These are phyloP conservation scores for Ganoderma resinaceum DNA, from an alignment of 1,284 basidiomycete species.

Conservation along the genomic window DNA sequence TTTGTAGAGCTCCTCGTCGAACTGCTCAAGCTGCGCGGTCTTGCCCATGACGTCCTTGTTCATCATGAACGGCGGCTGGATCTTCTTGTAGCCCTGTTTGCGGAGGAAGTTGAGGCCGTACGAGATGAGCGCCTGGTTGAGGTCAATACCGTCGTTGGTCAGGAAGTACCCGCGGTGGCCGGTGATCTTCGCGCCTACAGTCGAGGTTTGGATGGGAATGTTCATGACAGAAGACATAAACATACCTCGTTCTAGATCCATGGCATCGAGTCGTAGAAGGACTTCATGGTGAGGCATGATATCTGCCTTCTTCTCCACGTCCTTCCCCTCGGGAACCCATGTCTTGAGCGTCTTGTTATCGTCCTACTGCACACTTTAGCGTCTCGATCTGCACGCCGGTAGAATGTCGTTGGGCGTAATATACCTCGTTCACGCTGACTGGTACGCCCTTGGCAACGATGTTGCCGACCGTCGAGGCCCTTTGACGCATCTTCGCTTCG, in stretches of 20 bases:
- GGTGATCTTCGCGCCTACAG: slow-evolving; percentile 84
- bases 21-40: slow-evolving; percentile 97
- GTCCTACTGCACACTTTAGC: slow-evolving; percentile 59
- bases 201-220: background rate
- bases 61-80: slow-evolving; percentile 99
- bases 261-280: slow-evolving; percentile 90
- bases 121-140: slow-evolving; percentile 96
- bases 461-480: slow-evolving; percentile 89
- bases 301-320: slow-evolving; percentile 66
- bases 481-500: slow-evolving; percentile 81
- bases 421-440: slow-evolving; percentile 88
- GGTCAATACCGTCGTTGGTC: slow-evolving; percentile 94
- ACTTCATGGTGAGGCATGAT: slow-evolving; percentile 98
- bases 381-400: background rate
- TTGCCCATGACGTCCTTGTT: slow-evolving; percentile 97
- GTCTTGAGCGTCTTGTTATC: slow-evolving; percentile 86
- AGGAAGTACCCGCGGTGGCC: slow-evolving; percentile 98
- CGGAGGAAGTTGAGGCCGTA: slow-evolving; percentile 96
- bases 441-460: slow-evolving; percentile 90
- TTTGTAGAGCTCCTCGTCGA: slow-evolving; percentile 99
- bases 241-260: slow-evolving; percentile 93
- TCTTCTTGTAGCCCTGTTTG: slow-evolving; percentile 87
- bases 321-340: slow-evolving; percentile 89
- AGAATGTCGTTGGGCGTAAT: slow-evolving; percentile 18
- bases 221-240: slow-evolving; percentile 18